Evolutionary conservation across 129 eudicot genomes (phyloP).

Genomic region (Flaveria sonorensis): DNA sequence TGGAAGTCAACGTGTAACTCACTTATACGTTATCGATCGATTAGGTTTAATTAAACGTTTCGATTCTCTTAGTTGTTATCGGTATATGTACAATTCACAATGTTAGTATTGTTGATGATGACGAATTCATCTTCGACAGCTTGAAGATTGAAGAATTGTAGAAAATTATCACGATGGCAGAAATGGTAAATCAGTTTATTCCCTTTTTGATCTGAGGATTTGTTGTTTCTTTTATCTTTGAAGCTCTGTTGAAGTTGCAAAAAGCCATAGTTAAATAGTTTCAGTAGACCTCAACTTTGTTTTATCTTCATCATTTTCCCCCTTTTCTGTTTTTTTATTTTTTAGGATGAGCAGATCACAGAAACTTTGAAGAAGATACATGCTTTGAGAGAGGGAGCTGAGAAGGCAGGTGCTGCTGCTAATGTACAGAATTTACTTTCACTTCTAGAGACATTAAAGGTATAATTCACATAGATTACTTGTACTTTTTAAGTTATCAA

Average conservation of each 20-base stretch:
- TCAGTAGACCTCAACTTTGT: not conserved
- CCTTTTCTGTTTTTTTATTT: not conserved
- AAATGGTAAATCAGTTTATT: slow-evolving; percentile 24
- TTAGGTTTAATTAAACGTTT: slow-evolving; percentile 13
- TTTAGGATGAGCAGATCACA: slow-evolving; percentile 38
- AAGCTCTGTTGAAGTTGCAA: slow-evolving; percentile 7
- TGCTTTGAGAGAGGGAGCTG: slow-evolving; percentile 34
- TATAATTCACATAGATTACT: not conserved
- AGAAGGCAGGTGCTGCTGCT: slow-evolving; percentile 35
- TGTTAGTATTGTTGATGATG: not conserved
- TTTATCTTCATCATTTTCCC: no score
- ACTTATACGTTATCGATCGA: not conserved
- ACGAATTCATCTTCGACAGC: slow-evolving; percentile 7
- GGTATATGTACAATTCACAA: not conserved
- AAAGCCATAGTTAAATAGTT: slow-evolving; percentile 2
- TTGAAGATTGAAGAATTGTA: slow-evolving; percentile 19
- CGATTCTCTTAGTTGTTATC: not conserved
- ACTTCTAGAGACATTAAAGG: slow-evolving; percentile 51
- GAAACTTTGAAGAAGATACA: slow-evolving; percentile 37
- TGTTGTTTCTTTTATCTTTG: not conserved
- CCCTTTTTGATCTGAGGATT: slow-evolving; percentile 16
- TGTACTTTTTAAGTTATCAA: not conserved
- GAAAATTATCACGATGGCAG: slow-evolving; percentile 14
- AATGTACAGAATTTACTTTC: slow-evolving; percentile 39
- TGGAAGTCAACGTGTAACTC: slow-evolving; percentile 14